These are phyloP conservation scores for Ajuga chamaepitys DNA, from an alignment of 257 asterid species.

Conservation along the genomic window DNA sequence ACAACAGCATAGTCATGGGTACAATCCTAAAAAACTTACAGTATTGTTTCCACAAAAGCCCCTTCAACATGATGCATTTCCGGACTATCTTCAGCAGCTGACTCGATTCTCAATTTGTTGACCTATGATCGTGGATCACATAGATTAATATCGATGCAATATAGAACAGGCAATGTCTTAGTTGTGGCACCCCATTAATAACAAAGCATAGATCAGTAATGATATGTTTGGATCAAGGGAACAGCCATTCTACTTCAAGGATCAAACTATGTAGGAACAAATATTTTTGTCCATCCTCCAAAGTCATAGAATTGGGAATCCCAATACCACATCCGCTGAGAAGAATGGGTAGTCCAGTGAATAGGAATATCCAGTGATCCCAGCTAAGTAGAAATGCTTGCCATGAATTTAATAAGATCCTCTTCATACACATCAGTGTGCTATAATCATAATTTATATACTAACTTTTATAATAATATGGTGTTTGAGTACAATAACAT, in stretches of 20 bases:
- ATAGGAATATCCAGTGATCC: neutral
- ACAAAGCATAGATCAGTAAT: neutral
- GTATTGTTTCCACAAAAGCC: conserved; percentile 88
- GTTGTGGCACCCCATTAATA: neutral
- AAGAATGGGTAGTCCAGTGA: neutral
- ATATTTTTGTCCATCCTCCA: neutral
- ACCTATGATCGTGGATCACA: conserved; percentile 37
- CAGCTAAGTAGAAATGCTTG: neutral
- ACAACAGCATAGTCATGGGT: neutral
- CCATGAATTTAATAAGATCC: neutral
- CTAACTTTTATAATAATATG: neutral
- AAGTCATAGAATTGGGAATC: neutral
- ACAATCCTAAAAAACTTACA: conserved; percentile 42
- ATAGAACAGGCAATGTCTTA: neutral
- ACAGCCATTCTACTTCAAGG: neutral
- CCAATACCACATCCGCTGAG: neutral
- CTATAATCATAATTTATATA: neutral
- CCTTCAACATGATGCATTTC: conserved; percentile 86
- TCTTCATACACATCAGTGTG: neutral
- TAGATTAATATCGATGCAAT: conserved; percentile 2
- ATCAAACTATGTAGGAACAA: neutral
- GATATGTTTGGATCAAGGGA: conserved; percentile 1
- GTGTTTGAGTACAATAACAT: neutral
- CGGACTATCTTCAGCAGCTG: conserved; percentile 65
- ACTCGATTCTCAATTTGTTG: conserved; percentile 73